Evolutionary conservation across 306 rosid genomes (phyloP).

Genomic region (Acacia confusa): DNA sequence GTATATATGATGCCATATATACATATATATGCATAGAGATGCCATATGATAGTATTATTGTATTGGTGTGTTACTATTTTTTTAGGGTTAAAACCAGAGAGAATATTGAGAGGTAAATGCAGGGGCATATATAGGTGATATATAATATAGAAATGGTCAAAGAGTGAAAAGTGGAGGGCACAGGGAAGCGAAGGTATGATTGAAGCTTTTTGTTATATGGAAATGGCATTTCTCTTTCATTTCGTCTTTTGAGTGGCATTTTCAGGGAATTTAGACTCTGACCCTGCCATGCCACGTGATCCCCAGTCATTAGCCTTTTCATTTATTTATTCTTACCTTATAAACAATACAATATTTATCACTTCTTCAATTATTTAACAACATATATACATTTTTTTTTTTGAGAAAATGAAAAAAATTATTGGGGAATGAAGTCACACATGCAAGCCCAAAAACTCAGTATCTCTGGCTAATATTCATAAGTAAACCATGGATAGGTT

Average conservation of each 20-base stretch:
- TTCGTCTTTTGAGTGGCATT: conserved; percentile 1
- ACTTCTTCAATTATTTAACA: no score
- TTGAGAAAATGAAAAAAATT: no score
- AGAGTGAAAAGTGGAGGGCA: conserved; percentile 9
- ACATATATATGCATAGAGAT: conserved; percentile 27
- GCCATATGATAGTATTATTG: background rate
- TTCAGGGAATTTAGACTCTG: conserved; percentile 29
- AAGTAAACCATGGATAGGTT: no score
- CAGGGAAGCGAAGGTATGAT: conserved; percentile 15
- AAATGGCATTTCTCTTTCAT: background rate
- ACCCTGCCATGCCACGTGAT: conserved; percentile 53
- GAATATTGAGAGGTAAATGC: background rate
- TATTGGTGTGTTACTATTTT: background rate
- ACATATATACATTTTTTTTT: no score
- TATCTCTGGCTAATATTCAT: no score
- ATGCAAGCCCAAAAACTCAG: no score
- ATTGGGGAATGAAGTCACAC: no score
- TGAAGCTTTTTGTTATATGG: conserved; percentile 25
- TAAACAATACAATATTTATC: no score
- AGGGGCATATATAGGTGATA: background rate
- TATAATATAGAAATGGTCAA: background rate
- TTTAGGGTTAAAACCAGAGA: conserved; percentile 15
- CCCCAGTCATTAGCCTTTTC: conserved; percentile 1
- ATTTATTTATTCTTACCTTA: no score
- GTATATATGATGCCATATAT: no score